A percentile compares a stretch with the other conserved stretches of the same genome.
These are phyloP conservation scores for Phytophthora idaei DNA, from an alignment of 352 stramenopile species.

Conservation along the genomic window DNA sequence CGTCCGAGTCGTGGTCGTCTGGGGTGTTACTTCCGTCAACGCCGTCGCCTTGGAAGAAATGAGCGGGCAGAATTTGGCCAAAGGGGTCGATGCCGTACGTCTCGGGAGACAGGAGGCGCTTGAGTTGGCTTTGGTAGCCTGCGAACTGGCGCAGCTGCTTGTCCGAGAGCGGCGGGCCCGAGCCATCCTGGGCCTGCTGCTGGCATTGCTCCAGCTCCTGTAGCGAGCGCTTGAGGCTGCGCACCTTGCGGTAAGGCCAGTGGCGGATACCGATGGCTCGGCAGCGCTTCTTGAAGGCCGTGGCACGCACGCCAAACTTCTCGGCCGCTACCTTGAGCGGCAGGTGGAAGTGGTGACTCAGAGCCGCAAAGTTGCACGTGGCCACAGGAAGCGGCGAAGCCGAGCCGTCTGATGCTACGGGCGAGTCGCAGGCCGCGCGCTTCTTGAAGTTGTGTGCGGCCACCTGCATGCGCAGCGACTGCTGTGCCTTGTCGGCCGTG, in stretches of 20 bases:
- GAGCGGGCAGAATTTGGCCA: conserved; percentile 45
- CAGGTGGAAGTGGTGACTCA: conserved; percentile 71
- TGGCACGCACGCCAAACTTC: conserved; percentile 79
- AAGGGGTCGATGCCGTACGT: conserved; percentile 83
- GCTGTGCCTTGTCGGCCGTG: conserved; percentile 45
- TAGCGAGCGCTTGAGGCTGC: conserved; percentile 69
- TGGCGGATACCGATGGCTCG: conserved; percentile 74
- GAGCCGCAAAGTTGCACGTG: conserved; percentile 73
- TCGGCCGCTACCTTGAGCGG: conserved; percentile 71
- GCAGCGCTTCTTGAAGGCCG: conserved; percentile 80
- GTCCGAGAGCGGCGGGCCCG: conserved; percentile 60
- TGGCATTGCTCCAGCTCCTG: conserved; percentile 77
- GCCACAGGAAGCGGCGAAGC: conserved; percentile 33
- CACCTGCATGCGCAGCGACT: conserved; percentile 44
- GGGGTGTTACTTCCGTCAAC: conserved; percentile 24
- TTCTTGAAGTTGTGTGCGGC: conserved; percentile 50
- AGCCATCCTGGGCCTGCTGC: conserved; percentile 53
- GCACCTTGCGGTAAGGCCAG: conserved; percentile 77
- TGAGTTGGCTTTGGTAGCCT: conserved; percentile 75
- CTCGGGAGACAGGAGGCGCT: conserved; percentile 77
- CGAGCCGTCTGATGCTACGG: conserved; percentile 19
- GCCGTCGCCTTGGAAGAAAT: conserved; percentile 43
- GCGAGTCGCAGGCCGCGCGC: conserved; percentile 36
- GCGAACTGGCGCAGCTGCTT: conserved; percentile 76
- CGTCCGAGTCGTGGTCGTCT: conserved; percentile 66